Base-by-base conservation (phyloP, 2,329 filamentous ascomycete species). In the Fusarium clavum region DNA sequence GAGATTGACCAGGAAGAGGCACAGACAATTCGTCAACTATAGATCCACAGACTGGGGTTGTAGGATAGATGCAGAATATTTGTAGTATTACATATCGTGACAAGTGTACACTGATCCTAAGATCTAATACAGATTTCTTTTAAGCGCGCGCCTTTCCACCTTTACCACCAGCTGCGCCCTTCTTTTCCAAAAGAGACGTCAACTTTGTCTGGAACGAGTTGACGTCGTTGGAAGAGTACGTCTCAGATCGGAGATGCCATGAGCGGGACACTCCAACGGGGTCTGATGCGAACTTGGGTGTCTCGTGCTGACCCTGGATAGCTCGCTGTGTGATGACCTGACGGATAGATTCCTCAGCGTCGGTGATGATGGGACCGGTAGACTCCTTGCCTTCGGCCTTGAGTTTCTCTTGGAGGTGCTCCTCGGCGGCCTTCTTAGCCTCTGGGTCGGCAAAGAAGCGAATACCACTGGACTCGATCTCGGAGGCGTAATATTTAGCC, bases 1-100 rank as follows among this genome's bases (percentile, higher is more conserved):
- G 81, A 80, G 57, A 82, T 89, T 48, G 83, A 87, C 47, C 73
- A 73, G 13, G 80, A 80, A 43, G 86, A 89, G 80, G 84, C 85
- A 75, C 81, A 83, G 74, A 78, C 81, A 5, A 67, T 86, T 27
- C 81, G 81, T 72, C 77, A 82, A 75, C 73, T 84, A 61, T 64
- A 68, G 57, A 68, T 61, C 34, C 29, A 54, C 38, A 27, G 20
- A 45, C 55, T 55, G 44, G 25, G 49, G 45, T 49, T 63, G 51
- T 56, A 54, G 47, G 27, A 64, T 67, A 70, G 48, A 63, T 64
- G 61, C 54, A 66, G 58, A 60, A 69, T 53, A 71, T 57, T 75
- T 75, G 73, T 72, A 70, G 57, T 76, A 69, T 73, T 75, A 75
- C 70, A 77, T 72, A 69, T 74, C 65, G 67, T 73, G 69, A 70